Base-by-base conservation (phyloP, 495 filamentous ascomycete genomes). In the Aspergillus cavernicola region DNA sequence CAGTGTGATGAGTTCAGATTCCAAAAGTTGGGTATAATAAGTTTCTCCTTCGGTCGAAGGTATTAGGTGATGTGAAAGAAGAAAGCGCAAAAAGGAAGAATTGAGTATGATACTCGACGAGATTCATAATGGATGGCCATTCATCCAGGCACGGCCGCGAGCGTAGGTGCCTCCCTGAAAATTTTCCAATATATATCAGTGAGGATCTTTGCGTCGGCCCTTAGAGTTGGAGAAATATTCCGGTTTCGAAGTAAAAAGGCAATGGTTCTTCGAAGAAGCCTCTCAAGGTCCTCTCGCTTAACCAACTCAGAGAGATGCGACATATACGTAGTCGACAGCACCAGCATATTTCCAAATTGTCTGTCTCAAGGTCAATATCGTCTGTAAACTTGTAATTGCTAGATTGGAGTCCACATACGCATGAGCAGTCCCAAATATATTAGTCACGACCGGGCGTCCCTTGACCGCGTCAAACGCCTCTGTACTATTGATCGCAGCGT, bases 291-390 rank as follows among this genome's bases (percentile, higher is more conserved):
- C 0, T 76, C 62, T 41, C 63, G 63, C 8, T 77, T 61, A 38
- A 92, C 75, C 16, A 80, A 74, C 8, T 68, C 60, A 2, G 59
- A 62, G 0, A 90, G 79, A 28, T 74, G 42, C 51, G 81, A 70
- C 84, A 80, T 66, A 66, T 82, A 92, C 4, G 85, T 87, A 1
- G 92, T 90, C 18, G 89, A 82, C 2, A 98, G 82, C 6, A 92
- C 88, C 37, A 97, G 73, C 63, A 97, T 84, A 64, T 97, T 98
- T 44, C 93, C 93, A 69, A 95, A 98, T 91, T 97, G 93, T 9
- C 92, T 96, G 52, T 33, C 23, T 6, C 6, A 26, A 47, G 0
- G 51, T 58, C 31, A 59, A 37, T 23, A 49, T 33, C 8, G 9
- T 18, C 8, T 4, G 6, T 15, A 13, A 40, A 38, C 15, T 12